These are phyloP conservation scores for Echria macrotheca DNA, from an alignment of 495 filamentous ascomycete genomes.

Conservation along the genomic window DNA sequence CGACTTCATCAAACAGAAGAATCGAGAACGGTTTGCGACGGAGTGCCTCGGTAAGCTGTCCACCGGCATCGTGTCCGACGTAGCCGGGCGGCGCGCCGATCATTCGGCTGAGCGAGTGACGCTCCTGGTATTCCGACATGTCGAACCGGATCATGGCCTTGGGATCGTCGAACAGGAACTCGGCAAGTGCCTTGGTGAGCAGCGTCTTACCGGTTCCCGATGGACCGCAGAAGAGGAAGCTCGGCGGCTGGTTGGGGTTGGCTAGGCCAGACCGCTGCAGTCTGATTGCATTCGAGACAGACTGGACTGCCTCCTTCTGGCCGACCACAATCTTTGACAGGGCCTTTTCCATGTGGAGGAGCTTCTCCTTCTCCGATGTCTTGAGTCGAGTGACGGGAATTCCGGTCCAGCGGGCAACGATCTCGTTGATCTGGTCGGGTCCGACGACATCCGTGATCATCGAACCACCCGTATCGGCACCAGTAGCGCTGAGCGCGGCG, in stretches of 20 bases:
- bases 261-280: constrained; percentile 87
- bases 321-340: constrained; percentile 82
- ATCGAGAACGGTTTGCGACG: constrained; percentile 96
- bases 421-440: constrained; percentile 98
- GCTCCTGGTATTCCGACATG: constrained; percentile 99
- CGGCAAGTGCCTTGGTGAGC: constrained; percentile 90
- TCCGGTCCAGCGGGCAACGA: constrained; percentile 91
- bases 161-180: constrained; percentile 96
- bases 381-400: constrained; percentile 91
- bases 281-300: constrained; percentile 92
- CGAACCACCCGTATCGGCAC: constrained; percentile 53
- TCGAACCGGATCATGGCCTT: constrained; percentile 99
- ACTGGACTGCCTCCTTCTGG: constrained; percentile 88
- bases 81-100: constrained; percentile 97
- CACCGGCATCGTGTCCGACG: constrained; percentile 92
- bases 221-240: constrained; percentile 97
- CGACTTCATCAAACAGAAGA: constrained; percentile 93
- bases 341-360: constrained; percentile 87
- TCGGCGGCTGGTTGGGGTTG: constrained; percentile 94
- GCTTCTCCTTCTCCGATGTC: constrained; percentile 95
- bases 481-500: constrained; percentile 59
- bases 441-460: constrained; percentile 90
- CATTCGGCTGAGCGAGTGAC: constrained; percentile 92
- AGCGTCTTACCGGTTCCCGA: constrained; percentile 97
- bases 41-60: constrained; percentile 89